Base-by-base conservation (phyloP, 306 rosid genomes). In the Castanea mollissima region DNA sequence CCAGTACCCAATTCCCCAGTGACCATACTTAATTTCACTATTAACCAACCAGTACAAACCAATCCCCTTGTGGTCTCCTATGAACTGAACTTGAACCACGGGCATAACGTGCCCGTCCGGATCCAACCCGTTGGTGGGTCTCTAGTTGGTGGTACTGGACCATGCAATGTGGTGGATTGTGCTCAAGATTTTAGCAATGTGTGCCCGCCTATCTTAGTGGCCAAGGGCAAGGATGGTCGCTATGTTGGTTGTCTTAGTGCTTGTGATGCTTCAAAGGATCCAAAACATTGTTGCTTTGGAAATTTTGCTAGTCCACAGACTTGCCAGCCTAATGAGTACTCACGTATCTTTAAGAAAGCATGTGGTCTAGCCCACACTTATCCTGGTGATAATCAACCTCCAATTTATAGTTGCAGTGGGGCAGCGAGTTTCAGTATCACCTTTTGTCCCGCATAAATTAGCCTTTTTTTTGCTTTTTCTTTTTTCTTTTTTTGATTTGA, bases 171-270 rank as follows among this genome's bases (percentile, higher is more conserved):
- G 2, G 89, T 83, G 1, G 84, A 74, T 1, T 83, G 89, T 46
- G 29, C 59, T 4, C 57, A 6, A 10, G 58, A 81, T 18, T 15
- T 85, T 21, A 5, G 23, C 0, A 69, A 67, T 29, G 81, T 81
- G 25, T 85, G 87, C 38, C 89, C 87, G 3, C 3, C 62, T 0
- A 0, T 0, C 4, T 76, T 85, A 35, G 51, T 81, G 20, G 74
- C 81, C 2, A 1, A 0, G 4, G 73, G 81, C 54, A 35, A 16
- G 1, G 29, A n/a, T 18, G 81, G 49, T 81, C 0, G 0, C 0
- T 85, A 73, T 35, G 86, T 83, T 19, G 87, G 89, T 0, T 88
- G 86, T 21, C 31, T 83, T 4, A 83, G 79, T 27, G 64, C 87
- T 3, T 88, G 88, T 51, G 87, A 85, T 74, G 81, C 0, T 16